These are phyloP conservation scores for Macrophomina tecta DNA, from an alignment of 2,329 filamentous ascomycete genomes.

Conservation along the genomic window DNA sequence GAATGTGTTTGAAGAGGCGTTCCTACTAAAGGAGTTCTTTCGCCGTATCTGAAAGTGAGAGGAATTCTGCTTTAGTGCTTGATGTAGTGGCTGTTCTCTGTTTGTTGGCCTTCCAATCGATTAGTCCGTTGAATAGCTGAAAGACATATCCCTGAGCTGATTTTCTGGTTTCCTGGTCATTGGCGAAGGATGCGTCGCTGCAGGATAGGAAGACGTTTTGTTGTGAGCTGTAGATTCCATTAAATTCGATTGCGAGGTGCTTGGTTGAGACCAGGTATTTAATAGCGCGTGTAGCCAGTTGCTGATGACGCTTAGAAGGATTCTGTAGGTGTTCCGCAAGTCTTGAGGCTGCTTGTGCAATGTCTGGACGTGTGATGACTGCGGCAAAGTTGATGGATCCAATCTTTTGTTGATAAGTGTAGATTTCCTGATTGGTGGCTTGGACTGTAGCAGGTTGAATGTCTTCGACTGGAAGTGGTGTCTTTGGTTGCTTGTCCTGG, in stretches of 20 bases:
- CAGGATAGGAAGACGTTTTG: constrained; percentile 25
- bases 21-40: too few relatives aligned
- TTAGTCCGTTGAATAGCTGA: constrained; percentile 31
- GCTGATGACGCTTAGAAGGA: too few relatives aligned
- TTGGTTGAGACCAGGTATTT: constrained; percentile 28
- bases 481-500: too few relatives aligned
- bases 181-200: constrained; percentile 32
- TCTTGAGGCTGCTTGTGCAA: constrained; percentile 29
- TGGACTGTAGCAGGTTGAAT: too few relatives aligned
- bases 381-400: too few relatives aligned
- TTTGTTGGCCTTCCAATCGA: constrained; percentile 33
- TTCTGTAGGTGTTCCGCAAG: constrained; percentile 34
- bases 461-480: too few relatives aligned
- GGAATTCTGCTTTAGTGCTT: too few relatives aligned
- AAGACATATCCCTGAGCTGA: constrained; percentile 36
- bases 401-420: too few relatives aligned
- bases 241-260: constrained; percentile 24
- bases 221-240: constrained; percentile 25
- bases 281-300: constrained; percentile 29
- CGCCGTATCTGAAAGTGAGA: too few relatives aligned
- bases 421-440: too few relatives aligned
- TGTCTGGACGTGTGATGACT: too few relatives aligned
- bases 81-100: constrained; percentile 7
- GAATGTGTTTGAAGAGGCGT: too few relatives aligned
- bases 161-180: constrained; percentile 29